Percentiles rank a stretch among this genome's conserved stretches.
phyloP scores from a whole-genome alignment of 805 yeast species.

The Cyberlindnera veronae region DNA sequence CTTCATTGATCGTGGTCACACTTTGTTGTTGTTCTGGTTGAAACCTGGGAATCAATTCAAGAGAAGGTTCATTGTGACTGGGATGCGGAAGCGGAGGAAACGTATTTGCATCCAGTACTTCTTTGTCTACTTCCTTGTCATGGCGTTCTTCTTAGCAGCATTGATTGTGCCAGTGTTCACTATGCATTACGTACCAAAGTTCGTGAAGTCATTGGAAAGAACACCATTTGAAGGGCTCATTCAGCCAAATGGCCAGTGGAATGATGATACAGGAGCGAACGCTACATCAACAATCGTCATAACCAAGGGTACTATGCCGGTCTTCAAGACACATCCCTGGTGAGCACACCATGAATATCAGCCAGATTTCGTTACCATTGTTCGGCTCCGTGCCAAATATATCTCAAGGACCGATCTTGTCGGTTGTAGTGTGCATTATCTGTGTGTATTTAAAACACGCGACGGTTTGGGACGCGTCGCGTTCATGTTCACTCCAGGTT shows the following conservation, averaged over 20 bases:
- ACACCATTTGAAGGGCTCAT: constrained; percentile 38
- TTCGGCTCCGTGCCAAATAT: too few species aligned
- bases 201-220: constrained; percentile 21
- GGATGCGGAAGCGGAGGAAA: constrained; percentile 33
- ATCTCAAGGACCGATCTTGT: too few species aligned
- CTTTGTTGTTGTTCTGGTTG: constrained; percentile 65
- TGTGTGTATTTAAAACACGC: too few species aligned
- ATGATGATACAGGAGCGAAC: constrained; percentile 61
- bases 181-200: constrained; percentile 26
- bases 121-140: constrained; percentile 40
- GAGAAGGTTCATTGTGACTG: constrained; percentile 11
- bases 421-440: too few species aligned
- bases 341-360: too few species aligned
- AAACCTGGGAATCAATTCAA: constrained; percentile 46
- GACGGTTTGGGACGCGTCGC: too few species aligned
- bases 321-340: constrained; percentile 32
- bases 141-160: constrained; percentile 37
- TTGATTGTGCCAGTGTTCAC: constrained; percentile 48
- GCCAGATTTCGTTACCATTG: too few species aligned
- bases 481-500: too few species aligned
- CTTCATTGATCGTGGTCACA: constrained; percentile 62
- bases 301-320: constrained; percentile 34
- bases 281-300: constrained; percentile 47
- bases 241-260: constrained; percentile 58
- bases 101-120: constrained; percentile 46